A percentile compares a stretch with the other conserved stretches of the same genome.
phyloP scores from a whole-genome alignment of 306 rosid species.

The Luffa aegyptiaca region DNA sequence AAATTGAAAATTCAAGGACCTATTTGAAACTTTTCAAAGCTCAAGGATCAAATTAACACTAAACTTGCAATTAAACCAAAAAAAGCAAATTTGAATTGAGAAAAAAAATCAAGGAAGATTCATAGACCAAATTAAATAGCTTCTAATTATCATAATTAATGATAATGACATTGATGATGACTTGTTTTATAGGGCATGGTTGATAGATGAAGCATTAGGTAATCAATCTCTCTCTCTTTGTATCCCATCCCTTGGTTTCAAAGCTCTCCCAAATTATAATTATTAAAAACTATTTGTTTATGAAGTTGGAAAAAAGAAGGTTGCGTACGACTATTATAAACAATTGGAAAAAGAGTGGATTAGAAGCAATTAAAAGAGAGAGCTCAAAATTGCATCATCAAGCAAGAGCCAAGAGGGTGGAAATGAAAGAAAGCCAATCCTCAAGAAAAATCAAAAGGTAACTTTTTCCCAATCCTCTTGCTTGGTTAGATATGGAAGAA shows the following conservation, averaged over 20 bases:
- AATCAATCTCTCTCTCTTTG: not conserved
- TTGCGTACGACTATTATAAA: not conserved
- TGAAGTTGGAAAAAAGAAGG: not conserved
- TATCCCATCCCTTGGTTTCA: not conserved
- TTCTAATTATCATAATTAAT: not conserved
- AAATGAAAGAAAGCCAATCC: not conserved
- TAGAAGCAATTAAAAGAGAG: conserved; percentile 1
- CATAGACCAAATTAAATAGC: not conserved
- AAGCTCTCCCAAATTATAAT: not conserved
- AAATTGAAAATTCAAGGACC: too few species aligned
- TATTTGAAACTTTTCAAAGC: too few species aligned
- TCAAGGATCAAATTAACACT: too few species aligned
- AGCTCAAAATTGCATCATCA: conserved; percentile 1
- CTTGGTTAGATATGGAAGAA: conserved; percentile 1
- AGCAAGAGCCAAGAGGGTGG: not conserved
- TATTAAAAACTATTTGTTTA: not conserved
- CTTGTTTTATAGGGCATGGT: not conserved
- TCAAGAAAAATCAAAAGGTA: not conserved
- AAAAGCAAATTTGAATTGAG: not conserved
- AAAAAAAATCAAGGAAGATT: not conserved
- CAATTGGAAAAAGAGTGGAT: conserved; percentile 8
- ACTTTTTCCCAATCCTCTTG: not conserved
- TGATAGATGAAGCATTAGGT: conserved; percentile 9
- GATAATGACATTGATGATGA: not conserved
- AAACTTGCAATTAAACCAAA: too few species aligned